phyloP scores from a whole-genome alignment of 768 basidiomycete genomes.

The Podaxis pistillaris region DNA sequence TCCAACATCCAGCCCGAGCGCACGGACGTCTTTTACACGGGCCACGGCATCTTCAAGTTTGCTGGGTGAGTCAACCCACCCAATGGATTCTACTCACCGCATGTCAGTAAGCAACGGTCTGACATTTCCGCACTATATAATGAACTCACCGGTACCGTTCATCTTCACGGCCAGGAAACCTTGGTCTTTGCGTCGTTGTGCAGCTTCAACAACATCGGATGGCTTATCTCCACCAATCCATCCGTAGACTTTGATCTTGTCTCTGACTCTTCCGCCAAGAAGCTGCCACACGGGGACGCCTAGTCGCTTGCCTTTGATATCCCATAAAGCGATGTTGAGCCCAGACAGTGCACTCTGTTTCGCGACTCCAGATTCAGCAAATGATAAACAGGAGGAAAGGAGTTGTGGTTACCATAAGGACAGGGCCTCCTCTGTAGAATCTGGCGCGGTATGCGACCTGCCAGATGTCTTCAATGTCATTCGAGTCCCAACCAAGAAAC shows the following conservation, averaged over 20 bases:
- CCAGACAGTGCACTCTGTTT: constrained; percentile 52
- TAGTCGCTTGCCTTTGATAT: constrained; percentile 77
- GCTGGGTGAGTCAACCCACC: constrained; percentile 62
- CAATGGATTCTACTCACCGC: constrained; percentile 30
- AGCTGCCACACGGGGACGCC: constrained; percentile 66
- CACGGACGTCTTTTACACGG: constrained; percentile 50
- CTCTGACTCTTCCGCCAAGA: constrained; percentile 67
- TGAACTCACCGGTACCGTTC: constrained; percentile 54
- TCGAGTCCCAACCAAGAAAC: constrained; percentile 59
- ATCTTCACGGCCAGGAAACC: constrained; percentile 74
- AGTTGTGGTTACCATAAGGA: constrained; percentile 51
- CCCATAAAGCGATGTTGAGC: constrained; percentile 72
- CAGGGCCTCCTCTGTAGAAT: constrained; percentile 73
- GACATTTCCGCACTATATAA: background rate
- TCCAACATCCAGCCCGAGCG: constrained; percentile 60
- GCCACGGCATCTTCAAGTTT: constrained; percentile 48
- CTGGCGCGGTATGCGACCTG: constrained; percentile 63
- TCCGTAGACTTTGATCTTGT: constrained; percentile 56
- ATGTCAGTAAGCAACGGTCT: background rate
- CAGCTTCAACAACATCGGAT: constrained; percentile 51
- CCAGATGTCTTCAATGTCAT: constrained; percentile 73
- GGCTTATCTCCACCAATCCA: constrained; percentile 60
- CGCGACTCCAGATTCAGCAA: background rate
- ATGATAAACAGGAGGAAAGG: background rate
- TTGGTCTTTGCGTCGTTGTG: constrained; percentile 51